Conservation (phyloP, 1,284 basidiomycete species). For the Pseudozyma tsukubaensis region DNA sequence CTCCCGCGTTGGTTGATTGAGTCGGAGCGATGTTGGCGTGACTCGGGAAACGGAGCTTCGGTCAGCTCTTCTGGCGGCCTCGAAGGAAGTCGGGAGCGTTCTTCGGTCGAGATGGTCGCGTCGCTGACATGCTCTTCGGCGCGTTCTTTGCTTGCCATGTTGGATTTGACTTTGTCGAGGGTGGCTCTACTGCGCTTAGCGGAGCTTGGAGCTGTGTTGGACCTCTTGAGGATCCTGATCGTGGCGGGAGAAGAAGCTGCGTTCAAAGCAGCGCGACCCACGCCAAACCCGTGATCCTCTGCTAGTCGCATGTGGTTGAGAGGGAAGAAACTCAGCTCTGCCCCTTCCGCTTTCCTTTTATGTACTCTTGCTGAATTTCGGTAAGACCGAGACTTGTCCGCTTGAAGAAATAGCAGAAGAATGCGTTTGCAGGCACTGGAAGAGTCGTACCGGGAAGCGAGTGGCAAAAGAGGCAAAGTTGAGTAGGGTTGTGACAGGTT, state of each 20-base stretch:
- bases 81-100: neutral
- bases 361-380: too few relatives aligned
- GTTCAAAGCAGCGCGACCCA: neutral
- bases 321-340: neutral
- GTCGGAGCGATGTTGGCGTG: neutral
- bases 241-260: neutral
- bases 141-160: neutral
- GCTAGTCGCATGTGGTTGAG: neutral
- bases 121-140: neutral
- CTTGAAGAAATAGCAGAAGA: neutral
- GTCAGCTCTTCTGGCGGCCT: neutral
- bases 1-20: neutral
- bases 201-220: neutral
- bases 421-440: neutral
- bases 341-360: too few relatives aligned
- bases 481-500: neutral
- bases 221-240: neutral
- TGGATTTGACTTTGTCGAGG: neutral
- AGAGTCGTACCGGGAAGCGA: neutral
- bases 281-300: neutral
- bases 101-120: neutral
- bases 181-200: neutral
- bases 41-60: neutral
- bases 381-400: too few relatives aligned
- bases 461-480: neutral